phyloP scores from a whole-genome alignment of 1,139 yeast genomes.

The Geotrichum europaeum region DNA sequence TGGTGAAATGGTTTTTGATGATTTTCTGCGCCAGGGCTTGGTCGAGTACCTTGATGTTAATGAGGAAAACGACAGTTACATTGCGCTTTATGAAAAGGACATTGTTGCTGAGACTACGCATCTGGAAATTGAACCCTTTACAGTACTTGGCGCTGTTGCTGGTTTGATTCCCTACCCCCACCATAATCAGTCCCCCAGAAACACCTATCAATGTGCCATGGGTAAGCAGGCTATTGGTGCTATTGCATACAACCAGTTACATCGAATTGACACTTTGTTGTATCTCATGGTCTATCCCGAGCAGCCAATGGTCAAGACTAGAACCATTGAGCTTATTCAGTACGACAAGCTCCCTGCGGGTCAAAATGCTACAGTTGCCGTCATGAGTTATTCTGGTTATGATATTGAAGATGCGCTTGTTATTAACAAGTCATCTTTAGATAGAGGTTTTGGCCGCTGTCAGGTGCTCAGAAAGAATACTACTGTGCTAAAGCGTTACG shows the following conservation, averaged over 20 bases:
- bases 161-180: constrained; percentile 99
- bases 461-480: constrained; percentile 95
- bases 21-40: constrained; percentile 74
- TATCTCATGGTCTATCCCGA: constrained; percentile 97
- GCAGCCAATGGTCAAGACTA: constrained; percentile 98
- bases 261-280: constrained; percentile 88
- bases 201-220: constrained; percentile 99
- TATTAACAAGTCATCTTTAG: constrained; percentile 84
- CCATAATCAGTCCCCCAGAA: constrained; percentile 97
- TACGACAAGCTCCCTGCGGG: constrained; percentile 98
- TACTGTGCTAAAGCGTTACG: constrained; percentile 79
- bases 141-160: constrained; percentile 96
- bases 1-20: constrained; percentile 83
- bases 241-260: constrained; percentile 92
- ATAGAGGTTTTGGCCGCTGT: constrained; percentile 97
- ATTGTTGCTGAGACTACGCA: constrained; percentile 62
- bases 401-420: constrained; percentile 99
- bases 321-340: constrained; percentile 90
- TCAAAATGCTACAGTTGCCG: constrained; percentile 97
- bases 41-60: constrained; percentile 96
- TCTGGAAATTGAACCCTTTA: constrained; percentile 93
- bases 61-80: constrained; percentile 92
- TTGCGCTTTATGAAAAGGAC: constrained; percentile 81
- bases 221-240: constrained; percentile 99
- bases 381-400: constrained; percentile 97